Evolutionary conservation across 208 protist species (phyloP).

Genomic region (Acanthamoeba divionensis): DNA sequence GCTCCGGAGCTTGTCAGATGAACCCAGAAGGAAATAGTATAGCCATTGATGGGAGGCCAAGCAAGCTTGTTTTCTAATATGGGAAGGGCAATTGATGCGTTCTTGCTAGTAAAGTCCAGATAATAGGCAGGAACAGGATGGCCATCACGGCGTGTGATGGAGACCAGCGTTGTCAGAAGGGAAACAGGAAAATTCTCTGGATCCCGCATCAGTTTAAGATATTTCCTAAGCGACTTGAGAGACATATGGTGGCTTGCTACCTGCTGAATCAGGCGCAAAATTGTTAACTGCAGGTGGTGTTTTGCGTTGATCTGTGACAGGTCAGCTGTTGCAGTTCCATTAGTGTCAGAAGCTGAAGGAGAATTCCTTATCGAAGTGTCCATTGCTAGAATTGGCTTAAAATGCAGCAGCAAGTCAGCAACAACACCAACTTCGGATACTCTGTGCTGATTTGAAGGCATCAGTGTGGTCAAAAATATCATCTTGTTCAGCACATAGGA

Average conservation of each 20-base stretch:
- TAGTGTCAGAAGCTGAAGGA: neutral
- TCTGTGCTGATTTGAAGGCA: neutral
- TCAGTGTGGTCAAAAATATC: slow-evolving; percentile 4
- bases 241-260: neutral
- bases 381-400: neutral
- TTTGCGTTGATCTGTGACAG: neutral
- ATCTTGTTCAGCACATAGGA: slow-evolving; percentile 39
- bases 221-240: slow-evolving; percentile 9
- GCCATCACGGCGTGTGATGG: neutral
- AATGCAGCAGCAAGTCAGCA: neutral
- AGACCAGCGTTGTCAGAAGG: neutral
- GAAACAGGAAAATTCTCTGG: neutral
- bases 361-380: neutral
- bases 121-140: slow-evolving; percentile 1
- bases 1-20: too few relatives aligned
- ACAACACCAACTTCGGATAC: neutral
- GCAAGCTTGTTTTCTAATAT: neutral
- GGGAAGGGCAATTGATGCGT: neutral
- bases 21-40: slow-evolving; percentile 38
- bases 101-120: neutral
- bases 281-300: neutral
- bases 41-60: neutral
- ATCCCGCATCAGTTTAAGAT: slow-evolving; percentile 16
- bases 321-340: neutral
- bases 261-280: neutral